These are phyloP conservation scores for Penicillium salamii DNA, from an alignment of 495 filamentous ascomycete species.

Conservation along the genomic window DNA sequence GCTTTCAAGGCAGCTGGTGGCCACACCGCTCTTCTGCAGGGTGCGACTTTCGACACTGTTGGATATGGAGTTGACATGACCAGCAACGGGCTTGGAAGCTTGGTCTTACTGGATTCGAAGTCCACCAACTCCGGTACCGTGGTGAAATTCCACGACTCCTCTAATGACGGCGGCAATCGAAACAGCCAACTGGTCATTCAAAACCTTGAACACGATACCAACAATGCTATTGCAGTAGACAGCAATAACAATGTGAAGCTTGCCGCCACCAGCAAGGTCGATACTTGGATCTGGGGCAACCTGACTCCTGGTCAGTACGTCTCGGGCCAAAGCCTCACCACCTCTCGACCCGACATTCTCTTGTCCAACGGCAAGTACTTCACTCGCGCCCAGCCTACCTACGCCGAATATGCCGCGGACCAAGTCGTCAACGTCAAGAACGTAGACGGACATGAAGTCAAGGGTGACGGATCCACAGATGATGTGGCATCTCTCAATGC, in stretches of 20 bases:
- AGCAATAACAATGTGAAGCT: slow-evolving; percentile 41
- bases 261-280: slow-evolving; percentile 40
- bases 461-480: slow-evolving; percentile 18
- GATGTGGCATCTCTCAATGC: slow-evolving; percentile 36
- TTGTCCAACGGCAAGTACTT: slow-evolving; percentile 24
- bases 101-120: slow-evolving; percentile 41
- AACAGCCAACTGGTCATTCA: slow-evolving; percentile 35
- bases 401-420: slow-evolving; percentile 37
- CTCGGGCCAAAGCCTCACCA: slow-evolving; percentile 15
- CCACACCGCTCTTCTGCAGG: slow-evolving; percentile 37
- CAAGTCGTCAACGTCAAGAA: slow-evolving; percentile 20
- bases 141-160: slow-evolving; percentile 41
- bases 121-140: slow-evolving; percentile 51
- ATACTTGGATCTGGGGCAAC: slow-evolving; percentile 40
- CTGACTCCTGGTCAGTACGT: slow-evolving; percentile 28
- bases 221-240: slow-evolving; percentile 25
- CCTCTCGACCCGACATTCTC: slow-evolving; percentile 18
- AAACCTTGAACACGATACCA: slow-evolving; percentile 24
- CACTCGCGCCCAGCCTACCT: slow-evolving; percentile 39
- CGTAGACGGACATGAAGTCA: slow-evolving; percentile 10
- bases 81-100: slow-evolving; percentile 46
- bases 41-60: slow-evolving; percentile 26
- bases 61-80: slow-evolving; percentile 30
- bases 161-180: slow-evolving; percentile 25
- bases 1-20: slow-evolving; percentile 30